phyloP scores from a whole-genome alignment of 257 asterid genomes.

The Asclepias syriaca region DNA sequence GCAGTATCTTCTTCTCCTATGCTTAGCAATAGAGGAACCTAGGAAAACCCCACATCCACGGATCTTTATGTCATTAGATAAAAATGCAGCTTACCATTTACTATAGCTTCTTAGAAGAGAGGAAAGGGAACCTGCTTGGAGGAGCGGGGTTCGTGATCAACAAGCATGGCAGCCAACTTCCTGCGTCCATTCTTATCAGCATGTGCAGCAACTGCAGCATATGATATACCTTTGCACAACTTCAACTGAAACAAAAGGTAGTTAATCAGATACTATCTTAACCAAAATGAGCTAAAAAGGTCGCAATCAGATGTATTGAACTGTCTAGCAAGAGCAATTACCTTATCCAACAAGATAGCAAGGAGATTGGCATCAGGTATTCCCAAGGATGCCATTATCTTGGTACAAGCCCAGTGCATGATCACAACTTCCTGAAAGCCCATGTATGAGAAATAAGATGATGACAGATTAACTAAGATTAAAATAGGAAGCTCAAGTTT shows the following conservation, averaged over 20 bases:
- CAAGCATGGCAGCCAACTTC: conserved; percentile 95
- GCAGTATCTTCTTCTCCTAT: conserved; percentile 95
- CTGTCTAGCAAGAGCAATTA: conserved; percentile 19
- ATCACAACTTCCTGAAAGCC: conserved; percentile 72
- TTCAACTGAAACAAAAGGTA: conserved; percentile 54
- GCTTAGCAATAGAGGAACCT: conserved; percentile 96
- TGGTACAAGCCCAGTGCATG: conserved; percentile 95
- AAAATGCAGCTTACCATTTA: not conserved
- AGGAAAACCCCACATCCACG: conserved; percentile 12
- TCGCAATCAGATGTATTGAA: not conserved
- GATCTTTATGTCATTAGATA: conserved; percentile 3
- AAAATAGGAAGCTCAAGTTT: not conserved
- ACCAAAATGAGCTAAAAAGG: not conserved
- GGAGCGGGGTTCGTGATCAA: conserved; percentile 86
- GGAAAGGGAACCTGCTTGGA: conserved; percentile 65
- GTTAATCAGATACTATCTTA: conserved; percentile 21
- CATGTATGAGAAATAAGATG: conserved; percentile 12
- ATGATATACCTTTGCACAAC: conserved; percentile 94
- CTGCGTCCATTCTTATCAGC: conserved; percentile 93
- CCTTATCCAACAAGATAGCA: conserved; percentile 80
- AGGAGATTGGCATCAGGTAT: conserved; percentile 82
- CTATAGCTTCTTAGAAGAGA: conserved; percentile 8
- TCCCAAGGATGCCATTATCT: conserved; percentile 62
- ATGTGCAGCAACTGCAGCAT: conserved; percentile 98
- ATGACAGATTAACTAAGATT: not conserved